Base-by-base conservation (phyloP, 1,139 yeast species). In the Lodderomyces margitis region DNA sequence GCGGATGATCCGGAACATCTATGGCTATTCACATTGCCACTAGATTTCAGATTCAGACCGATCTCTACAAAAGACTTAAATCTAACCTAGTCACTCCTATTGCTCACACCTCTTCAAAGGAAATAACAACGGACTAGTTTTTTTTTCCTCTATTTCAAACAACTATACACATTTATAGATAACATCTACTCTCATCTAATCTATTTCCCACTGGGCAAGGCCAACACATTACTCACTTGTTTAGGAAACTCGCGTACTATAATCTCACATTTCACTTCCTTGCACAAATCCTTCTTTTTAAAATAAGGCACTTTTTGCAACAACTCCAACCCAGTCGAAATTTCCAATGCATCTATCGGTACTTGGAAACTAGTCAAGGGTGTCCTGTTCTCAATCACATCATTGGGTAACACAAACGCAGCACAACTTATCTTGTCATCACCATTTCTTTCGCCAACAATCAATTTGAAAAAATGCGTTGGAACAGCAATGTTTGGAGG, bases 401-500 rank as follows among this genome's bases (percentile, higher is more conserved):
- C 87, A 61, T 92, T 92, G 23, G 99, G 98, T 53, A 92, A 64
- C 12, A 92, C 97, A 66, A 92, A 92, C 0, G 98, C 96, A 1
- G 85, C 98, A 9, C 88, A 87, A 9, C 95, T 80, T 15, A 87
- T 66, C 10, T 70, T 75, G 21, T 77, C 78, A 33, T 66, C 57
- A 5, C 71, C 66, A 35, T 64, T 59, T 33, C 64, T 58, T 60
- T 92, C 98, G 7, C 95, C 97, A 36, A 92, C 87, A 43, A 94
- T 69, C 46, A 92, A 69, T 64, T 92, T 94, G 75, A 83, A 92
- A 58, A 94, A 92, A 64, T 92, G 98, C 0, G 98, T 92, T 14
- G 99, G 98, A 9, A 92, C 99, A 0, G 98, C 98, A 43, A 92
- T 76, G 54, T 80, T 87, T 40, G 98, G 98, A 5, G 99, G 99